Base-by-base conservation (phyloP, 768 basidiomycete genomes). In the Paxillus ammoniavirescens region DNA sequence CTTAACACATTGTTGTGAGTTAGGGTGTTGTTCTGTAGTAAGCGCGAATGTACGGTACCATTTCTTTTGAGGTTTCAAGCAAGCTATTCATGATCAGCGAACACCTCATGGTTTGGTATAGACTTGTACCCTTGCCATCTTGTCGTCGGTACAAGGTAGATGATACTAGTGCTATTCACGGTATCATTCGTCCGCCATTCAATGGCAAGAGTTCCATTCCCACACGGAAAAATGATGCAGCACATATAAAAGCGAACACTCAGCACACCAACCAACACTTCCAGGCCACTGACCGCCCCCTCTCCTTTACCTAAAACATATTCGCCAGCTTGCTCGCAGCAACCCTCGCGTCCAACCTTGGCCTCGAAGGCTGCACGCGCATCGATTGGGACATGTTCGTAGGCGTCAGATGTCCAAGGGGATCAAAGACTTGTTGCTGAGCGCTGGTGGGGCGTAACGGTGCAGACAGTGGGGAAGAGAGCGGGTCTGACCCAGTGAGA, bases 311-410 rank as follows among this genome's bases (percentile, higher is more conserved):
- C 65, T 73, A 91, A 66, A 91, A 90, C 86, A 91, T 88, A 65
- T 93, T 95, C 7, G 91, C 92, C 52, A 94, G 78, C 68, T 93
- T 94, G 66, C 90, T 90, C 17, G 91, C 92, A 13, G 91, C 91
- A 64, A 91, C 86, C 63, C 87, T 77, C 9, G 93, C 86, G 67
- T 97, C 94, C 61, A 96, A 69, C 62, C 87, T 77, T 42, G 86
- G 82, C 59, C 90, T 73, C 46, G 82, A 82, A 13, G 88, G 84
- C 60, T 84, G 83, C 43, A 87, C 77, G 17, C 86, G 82, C 67
- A 93, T 72, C n/a, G 88, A 90, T 46, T 76, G 77, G 2, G 87
- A 77, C 87, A 91, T 85, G 59, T 77, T 77, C 43, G 77, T 75
- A n/a, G 87, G 79, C 50, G 74, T 74, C 43, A 79, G 72, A 56